Conservation (phyloP, 139 green algal genomes). For the Coelastrella sp. region DNA sequence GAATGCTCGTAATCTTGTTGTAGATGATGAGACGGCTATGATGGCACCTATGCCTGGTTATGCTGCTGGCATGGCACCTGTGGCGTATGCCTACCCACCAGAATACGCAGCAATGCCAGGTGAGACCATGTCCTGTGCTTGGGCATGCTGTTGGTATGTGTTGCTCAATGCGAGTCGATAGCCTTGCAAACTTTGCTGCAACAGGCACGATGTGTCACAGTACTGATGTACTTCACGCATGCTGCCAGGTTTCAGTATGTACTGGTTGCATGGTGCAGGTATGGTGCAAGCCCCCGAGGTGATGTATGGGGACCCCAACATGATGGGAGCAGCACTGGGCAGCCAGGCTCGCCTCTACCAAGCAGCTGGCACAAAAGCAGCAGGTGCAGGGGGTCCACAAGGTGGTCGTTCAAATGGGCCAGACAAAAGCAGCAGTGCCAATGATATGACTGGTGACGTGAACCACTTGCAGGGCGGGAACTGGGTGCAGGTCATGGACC, state of each 20-base stretch:
- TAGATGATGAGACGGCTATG: constrained; percentile 38
- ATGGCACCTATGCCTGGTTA: constrained; percentile 42
- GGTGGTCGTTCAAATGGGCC: not conserved
- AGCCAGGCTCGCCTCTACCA: constrained; percentile 42
- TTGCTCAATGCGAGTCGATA: too few relatives aligned
- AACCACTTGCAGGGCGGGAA: constrained; percentile 33
- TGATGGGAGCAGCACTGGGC: constrained; percentile 1
- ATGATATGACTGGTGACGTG: constrained; percentile 28
- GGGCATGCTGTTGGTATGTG: too few relatives aligned
- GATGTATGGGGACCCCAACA: constrained; percentile 42
- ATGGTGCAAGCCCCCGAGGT: constrained; percentile 45
- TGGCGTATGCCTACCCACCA: constrained; percentile 44
- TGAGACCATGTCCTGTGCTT: too few relatives aligned
- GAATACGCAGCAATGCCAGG: constrained; percentile 35
- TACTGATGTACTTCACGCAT: too few relatives aligned
- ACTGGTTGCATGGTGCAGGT: constrained; percentile 18
- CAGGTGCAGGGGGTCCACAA: not conserved
- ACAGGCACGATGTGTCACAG: too few relatives aligned
- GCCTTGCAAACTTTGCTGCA: too few relatives aligned
- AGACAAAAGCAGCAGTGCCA: constrained; percentile 8
- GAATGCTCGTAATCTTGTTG: not conserved
- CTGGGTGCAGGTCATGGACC: constrained; percentile 50
- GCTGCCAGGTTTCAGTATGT: not conserved
- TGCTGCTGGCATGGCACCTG: constrained; percentile 31
- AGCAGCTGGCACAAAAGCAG: constrained; percentile 13